Percentiles rank a stretch among this genome's conserved stretches.
These are phyloP conservation scores for Gryganskiella cystojenkinii DNA, from an alignment of 192 early-diverging fungal species.

Conservation along the genomic window DNA sequence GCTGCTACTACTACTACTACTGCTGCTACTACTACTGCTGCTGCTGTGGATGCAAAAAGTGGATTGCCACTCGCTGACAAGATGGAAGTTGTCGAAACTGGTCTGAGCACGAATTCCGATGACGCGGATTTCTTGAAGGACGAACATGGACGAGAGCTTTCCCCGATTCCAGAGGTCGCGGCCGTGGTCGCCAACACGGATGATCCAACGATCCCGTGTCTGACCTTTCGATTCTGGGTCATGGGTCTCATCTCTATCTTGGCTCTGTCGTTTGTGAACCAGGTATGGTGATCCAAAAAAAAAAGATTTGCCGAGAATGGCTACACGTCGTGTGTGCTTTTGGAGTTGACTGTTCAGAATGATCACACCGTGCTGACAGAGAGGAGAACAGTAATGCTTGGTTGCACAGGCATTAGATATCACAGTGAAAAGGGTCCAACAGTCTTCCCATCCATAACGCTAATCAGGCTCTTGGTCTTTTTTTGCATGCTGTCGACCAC, in stretches of 20 bases:
- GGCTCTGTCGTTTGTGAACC: conserved; percentile 60
- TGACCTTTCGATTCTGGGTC: conserved; percentile 64
- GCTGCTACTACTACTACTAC: too few species aligned
- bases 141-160: conserved; percentile 35
- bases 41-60: neutral
- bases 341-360: too few species aligned
- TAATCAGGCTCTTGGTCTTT: too few species aligned
- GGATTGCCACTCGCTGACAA: neutral
- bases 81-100: neutral
- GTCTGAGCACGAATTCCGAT: neutral
- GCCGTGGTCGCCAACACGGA: conserved; percentile 59
- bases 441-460: too few species aligned
- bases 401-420: too few species aligned
- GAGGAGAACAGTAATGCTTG: too few species aligned
- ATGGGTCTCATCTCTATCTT: conserved; percentile 55
- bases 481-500: too few species aligned
- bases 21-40: neutral
- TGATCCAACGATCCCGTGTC: conserved; percentile 59
- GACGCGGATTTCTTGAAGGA: neutral
- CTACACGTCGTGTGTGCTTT: too few species aligned
- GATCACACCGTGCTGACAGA: neutral
- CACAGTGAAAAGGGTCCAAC: too few species aligned
- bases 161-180: conserved; percentile 55
- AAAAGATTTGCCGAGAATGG: too few species aligned
- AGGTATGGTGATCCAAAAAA: conserved; percentile 17